Conservation (phyloP, 2,329 filamentous ascomycete species). For the Phaeophleospora eucalypticola region DNA sequence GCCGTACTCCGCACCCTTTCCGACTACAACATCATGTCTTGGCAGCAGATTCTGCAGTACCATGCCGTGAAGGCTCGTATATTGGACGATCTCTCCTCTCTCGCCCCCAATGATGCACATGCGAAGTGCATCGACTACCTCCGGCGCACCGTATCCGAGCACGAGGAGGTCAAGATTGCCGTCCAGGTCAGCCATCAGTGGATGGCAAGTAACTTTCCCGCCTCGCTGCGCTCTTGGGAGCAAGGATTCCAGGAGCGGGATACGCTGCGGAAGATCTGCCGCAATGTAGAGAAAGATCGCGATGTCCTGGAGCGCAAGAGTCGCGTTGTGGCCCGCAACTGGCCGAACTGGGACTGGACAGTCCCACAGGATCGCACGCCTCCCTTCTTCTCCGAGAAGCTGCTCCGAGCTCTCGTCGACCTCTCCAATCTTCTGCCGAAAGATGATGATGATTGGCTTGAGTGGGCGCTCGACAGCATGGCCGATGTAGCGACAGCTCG, state of each 20-base stretch:
- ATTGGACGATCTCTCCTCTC: background rate
- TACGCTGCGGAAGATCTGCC: background rate
- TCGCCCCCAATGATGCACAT: background rate
- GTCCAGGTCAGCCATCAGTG: background rate
- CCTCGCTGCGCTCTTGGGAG: background rate
- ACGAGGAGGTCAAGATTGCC: background rate
- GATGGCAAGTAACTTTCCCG: background rate
- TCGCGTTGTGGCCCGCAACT: background rate
- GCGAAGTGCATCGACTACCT: background rate
- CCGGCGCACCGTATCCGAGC: background rate
- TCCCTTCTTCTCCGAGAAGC: background rate
- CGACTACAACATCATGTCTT: constrained; percentile 93
- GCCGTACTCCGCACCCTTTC: constrained; percentile 88
- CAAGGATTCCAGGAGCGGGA: background rate
- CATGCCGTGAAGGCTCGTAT: background rate
- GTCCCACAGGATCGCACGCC: background rate
- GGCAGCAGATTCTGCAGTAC: background rate
- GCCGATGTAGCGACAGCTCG: background rate
- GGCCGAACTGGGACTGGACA: background rate
- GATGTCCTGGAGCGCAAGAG: background rate
- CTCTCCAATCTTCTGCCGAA: background rate
- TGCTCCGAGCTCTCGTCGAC: background rate
- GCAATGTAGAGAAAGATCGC: background rate
- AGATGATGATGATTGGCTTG: background rate
- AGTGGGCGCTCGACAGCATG: background rate